These are phyloP conservation scores for Claviceps sp. DNA, from an alignment of 2,329 filamentous ascomycete species.

Conservation along the genomic window DNA sequence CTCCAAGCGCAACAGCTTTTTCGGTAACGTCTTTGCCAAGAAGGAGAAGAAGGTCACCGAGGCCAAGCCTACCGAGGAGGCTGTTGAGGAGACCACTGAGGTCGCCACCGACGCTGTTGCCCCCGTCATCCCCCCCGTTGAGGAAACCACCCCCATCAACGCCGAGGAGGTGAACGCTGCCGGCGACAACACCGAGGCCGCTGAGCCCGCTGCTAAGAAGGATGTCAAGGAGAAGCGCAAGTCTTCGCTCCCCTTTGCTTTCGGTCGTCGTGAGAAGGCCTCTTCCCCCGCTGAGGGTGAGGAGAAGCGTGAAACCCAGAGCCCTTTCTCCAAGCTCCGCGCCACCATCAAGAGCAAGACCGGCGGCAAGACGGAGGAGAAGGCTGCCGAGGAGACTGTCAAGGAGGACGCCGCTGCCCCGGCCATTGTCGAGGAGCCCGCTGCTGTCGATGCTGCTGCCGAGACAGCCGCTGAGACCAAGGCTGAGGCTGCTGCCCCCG, in stretches of 20 bases:
- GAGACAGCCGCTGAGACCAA: constrained; percentile 26
- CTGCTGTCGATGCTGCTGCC: constrained; percentile 12
- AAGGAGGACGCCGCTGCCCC: constrained; percentile 18
- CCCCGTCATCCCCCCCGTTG: constrained; percentile 45
- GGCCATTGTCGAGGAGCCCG: constrained; percentile 14
- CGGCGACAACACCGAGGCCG: constrained; percentile 35
- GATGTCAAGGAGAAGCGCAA: constrained; percentile 69
- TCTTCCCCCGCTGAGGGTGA: constrained; percentile 47
- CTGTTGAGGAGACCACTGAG: constrained; percentile 29
- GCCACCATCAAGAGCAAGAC: constrained; percentile 39
- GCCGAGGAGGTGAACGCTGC: constrained; percentile 42
- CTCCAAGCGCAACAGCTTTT: constrained; percentile 44
- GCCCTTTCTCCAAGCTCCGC: constrained; percentile 47
- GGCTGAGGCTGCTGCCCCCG: constrained; percentile 28
- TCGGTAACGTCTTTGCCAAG: constrained; percentile 36
- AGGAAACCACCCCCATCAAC: constrained; percentile 41
- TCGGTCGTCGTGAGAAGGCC: constrained; percentile 62
- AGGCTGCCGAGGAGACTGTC: constrained; percentile 21
- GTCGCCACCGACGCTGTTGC: constrained; percentile 35
- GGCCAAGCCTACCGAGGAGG: constrained; percentile 27
- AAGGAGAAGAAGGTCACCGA: constrained; percentile 48
- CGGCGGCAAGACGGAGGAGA: constrained; percentile 29
- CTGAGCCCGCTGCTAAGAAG: constrained; percentile 44
- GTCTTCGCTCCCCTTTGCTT: constrained; percentile 63
- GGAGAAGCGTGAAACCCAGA: constrained; percentile 9